Evolutionary conservation across 208 protist genomes (phyloP), one percentile per base, ranked within the genome.

Genomic region (Lotmaria passim): DNA sequence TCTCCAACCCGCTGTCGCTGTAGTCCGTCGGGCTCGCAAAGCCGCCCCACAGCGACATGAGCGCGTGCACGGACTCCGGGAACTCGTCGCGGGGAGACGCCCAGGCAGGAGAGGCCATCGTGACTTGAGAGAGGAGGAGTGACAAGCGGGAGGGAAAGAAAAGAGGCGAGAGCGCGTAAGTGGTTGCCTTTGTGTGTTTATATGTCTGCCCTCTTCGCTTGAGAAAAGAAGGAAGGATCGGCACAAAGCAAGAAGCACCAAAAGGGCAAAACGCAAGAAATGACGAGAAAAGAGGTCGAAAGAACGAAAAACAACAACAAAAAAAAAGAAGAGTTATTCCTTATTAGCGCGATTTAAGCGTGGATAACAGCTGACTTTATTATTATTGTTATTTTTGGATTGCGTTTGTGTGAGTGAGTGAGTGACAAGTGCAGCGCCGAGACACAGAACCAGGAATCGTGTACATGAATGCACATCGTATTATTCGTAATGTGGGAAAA

Each of bases 31-130:
- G 75, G 51, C 60, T 64, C 15, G 70, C 79, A 63, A 93, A 96
- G 34, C 88, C 91, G 41, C 91, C 88, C 89, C 91, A 96, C 23
- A 92, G 78, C 33, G 91, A 83, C 91, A 96, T 91, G 33, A 96
- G 60, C 43, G 70, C 85, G 65, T 93, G 91, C 23, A 96, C 91
- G 2, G 89, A 93, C 46, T 83, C 69, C 2, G 91, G 91, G 57
- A 87, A 85, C 60, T 79, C 81, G 55, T 88, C 84, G 47, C 76
- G 83, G 19, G 81, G 72, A 23, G 79, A 89, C 3, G 77, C 59
- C 82, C 87, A 91, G 31, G 72, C 46, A 26, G 68, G 75, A 36
- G 52, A 23, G 17, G 75, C 31, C 64, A 83, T 79, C 11, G 52
- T 60, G 33, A 69, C n/a, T 41, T 43, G 26, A 51, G 28, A 23